phyloP scores from a whole-genome alignment of 164 flowering plant genomes.

The Macadamia tetraphylla region DNA sequence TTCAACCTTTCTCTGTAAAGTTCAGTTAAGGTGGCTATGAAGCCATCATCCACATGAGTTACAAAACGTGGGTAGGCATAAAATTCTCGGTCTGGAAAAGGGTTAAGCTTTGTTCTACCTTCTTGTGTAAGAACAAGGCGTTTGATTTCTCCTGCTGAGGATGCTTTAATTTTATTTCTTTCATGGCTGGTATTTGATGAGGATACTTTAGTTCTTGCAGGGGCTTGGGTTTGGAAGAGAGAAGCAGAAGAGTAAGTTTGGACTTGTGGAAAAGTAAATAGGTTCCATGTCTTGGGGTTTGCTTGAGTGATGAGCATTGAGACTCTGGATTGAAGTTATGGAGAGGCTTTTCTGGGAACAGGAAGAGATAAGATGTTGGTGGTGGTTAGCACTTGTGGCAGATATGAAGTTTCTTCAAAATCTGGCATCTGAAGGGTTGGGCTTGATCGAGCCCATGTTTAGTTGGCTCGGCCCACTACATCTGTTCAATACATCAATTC shows the following conservation, averaged over 20 bases:
- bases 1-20: conserved; percentile 50
- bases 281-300: conserved; percentile 21
- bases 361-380: too few relatives aligned
- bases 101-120: conserved; percentile 60
- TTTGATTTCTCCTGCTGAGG: conserved; percentile 51
- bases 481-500: too few relatives aligned
- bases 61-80: conserved; percentile 71
- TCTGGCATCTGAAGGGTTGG: too few relatives aligned
- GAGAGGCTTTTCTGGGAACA: too few relatives aligned
- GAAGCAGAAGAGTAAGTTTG: neutral
- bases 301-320: conserved; percentile 8
- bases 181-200: conserved; percentile 18
- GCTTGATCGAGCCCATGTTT: too few relatives aligned
- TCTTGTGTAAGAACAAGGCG: conserved; percentile 51
- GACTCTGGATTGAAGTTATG: neutral
- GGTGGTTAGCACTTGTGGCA: too few relatives aligned
- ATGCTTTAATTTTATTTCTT: conserved; percentile 14
- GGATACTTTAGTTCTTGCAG: conserved; percentile 7
- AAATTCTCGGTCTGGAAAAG: conserved; percentile 56
- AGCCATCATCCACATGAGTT: conserved; percentile 61
- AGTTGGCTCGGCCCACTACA: too few relatives aligned
- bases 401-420: too few relatives aligned
- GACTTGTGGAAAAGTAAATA: conserved; percentile 2
- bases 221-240: neutral
- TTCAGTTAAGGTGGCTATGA: conserved; percentile 51